Percentiles rank a stretch among this genome's conserved stretches.
These are phyloP conservation scores for Didymella keratinophila DNA, from an alignment of 2,329 filamentous ascomycete genomes.

Conservation along the genomic window DNA sequence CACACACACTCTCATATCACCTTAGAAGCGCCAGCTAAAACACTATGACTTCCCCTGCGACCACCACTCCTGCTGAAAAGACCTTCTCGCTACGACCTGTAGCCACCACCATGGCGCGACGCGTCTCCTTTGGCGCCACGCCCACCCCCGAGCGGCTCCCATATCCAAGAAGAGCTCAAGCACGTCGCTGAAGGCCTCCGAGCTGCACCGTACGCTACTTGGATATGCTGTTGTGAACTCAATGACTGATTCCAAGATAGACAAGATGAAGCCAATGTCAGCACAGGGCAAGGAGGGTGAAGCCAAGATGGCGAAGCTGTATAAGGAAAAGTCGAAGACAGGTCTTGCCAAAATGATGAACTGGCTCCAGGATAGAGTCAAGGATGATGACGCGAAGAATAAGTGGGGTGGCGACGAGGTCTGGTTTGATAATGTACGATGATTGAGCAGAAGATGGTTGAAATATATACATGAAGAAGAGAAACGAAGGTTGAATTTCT, in stretches of 20 bases:
- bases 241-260: neutral
- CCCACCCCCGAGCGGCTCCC: neutral
- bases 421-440: neutral
- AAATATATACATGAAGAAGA: neutral
- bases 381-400: neutral
- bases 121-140: constrained; percentile 1
- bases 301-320: constrained; percentile 2
- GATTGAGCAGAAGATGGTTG: neutral
- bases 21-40: neutral
- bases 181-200: neutral
- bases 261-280: constrained; percentile 20
- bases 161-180: neutral
- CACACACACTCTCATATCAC: neutral
- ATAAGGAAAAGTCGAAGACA: constrained; percentile 7
- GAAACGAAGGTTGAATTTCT: too few species aligned
- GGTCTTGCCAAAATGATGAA: neutral
- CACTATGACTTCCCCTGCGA: neutral
- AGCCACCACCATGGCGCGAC: neutral
- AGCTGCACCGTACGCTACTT: neutral
- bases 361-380: constrained; percentile 6
- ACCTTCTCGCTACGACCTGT: neutral
- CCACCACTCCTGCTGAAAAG: too few species aligned
- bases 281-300: constrained; percentile 21
- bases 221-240: neutral
- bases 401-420: neutral